Conservation (phyloP, 805 yeast species). For the Ogataea kodamae region DNA sequence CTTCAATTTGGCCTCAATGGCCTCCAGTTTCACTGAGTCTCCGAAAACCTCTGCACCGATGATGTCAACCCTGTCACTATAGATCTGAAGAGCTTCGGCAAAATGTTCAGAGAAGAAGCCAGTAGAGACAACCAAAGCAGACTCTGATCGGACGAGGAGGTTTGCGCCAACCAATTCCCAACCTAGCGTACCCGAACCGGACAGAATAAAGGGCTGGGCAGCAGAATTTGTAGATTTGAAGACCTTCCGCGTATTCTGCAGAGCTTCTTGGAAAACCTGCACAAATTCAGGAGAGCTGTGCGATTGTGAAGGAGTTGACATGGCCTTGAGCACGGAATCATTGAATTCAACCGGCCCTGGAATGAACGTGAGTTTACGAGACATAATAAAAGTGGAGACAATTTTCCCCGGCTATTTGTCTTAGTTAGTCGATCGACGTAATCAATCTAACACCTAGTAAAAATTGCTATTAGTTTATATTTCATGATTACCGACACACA, state of each 20-base stretch:
- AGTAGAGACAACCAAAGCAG: constrained; percentile 78
- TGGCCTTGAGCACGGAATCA: constrained; percentile 72
- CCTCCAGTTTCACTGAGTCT: constrained; percentile 54
- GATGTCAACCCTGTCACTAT: constrained; percentile 74
- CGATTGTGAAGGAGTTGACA: constrained; percentile 81
- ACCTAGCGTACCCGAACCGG: constrained; percentile 94
- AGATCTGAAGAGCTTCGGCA: constrained; percentile 68
- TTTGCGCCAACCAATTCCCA: constrained; percentile 90
- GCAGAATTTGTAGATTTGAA: constrained; percentile 63
- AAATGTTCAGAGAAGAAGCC: constrained; percentile 87
- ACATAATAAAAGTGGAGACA: constrained; percentile 15
- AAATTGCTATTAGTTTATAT: no score
- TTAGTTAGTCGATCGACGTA: not conserved
- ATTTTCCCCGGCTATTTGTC: constrained; percentile 5
- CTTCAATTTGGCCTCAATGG: constrained; percentile 40
- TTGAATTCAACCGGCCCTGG: constrained; percentile 51
- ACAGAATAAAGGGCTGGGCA: constrained; percentile 78
- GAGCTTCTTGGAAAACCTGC: constrained; percentile 63
- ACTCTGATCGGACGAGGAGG: constrained; percentile 60
- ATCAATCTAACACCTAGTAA: constrained; percentile 1
- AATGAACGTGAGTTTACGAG: constrained; percentile 33
- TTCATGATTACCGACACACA: constrained; percentile 81
- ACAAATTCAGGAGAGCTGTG: constrained; percentile 87
- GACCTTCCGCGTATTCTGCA: constrained; percentile 64
- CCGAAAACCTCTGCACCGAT: constrained; percentile 67